Evolutionary conservation across 257 asterid genomes (phyloP).

Genomic region (Schizonepeta tenuifolia): DNA sequence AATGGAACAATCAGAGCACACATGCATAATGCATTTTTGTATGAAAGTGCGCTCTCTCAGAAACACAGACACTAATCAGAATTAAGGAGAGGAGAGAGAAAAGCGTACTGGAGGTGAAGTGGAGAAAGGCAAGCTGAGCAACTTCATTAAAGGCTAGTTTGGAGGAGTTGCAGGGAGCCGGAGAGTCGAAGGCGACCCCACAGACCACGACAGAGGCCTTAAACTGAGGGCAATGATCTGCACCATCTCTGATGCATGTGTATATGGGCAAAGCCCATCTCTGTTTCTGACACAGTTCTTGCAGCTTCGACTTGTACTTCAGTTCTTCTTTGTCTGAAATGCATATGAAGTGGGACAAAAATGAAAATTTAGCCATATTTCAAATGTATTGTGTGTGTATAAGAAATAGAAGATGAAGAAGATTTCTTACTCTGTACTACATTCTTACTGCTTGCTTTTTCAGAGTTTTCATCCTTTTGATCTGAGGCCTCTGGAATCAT

Average conservation of each 20-base stretch:
- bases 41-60: neutral
- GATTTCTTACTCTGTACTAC: neutral
- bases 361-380: neutral
- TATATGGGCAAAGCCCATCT: constrained; percentile 52
- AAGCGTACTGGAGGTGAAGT: constrained; percentile 47
- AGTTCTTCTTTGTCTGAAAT: neutral
- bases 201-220: constrained; percentile 53
- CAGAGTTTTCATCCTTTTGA: neutral
- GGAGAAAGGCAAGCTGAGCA: constrained; percentile 52
- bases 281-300: constrained; percentile 48
- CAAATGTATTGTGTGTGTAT: neutral
- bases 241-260: constrained; percentile 46
- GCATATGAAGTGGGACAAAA: neutral
- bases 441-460: neutral
- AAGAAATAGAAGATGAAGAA: neutral
- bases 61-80: neutral
- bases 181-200: constrained; percentile 43
- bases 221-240: constrained; percentile 50
- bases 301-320: constrained; percentile 56
- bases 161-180: constrained; percentile 40
- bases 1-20: neutral
- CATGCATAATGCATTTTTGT: neutral
- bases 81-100: neutral
- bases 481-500: neutral
- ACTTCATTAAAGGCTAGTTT: constrained; percentile 53